Base-by-base conservation (phyloP, 805 yeast genomes). In the Saturnispora bothae region DNA sequence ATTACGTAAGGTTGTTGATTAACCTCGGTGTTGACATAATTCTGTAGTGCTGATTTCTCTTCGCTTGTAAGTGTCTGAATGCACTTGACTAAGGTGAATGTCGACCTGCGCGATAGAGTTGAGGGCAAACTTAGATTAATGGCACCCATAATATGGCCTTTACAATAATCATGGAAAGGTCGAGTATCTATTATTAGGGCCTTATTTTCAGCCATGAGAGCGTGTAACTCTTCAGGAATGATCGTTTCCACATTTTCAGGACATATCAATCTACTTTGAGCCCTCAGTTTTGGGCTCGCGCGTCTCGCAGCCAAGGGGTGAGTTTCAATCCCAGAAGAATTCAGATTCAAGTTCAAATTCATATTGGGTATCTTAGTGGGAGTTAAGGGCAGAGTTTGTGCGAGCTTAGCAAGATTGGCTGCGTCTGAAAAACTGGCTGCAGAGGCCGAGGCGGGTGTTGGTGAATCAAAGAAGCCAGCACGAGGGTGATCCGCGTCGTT, bases 51-150 rank as follows among this genome's bases (percentile, higher is more conserved):
- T 2, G 47, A 37, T 44, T 66, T 69, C 41, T 78, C 86, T 39
- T 61, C 60, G 4, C 58, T 48, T 0, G 83, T 73, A 35, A 81
- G 57, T 22, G 83, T 76, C 36, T 70, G 73, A 18, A 81, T 59
- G 47, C 84, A 76, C 50, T 76, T 68, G 33, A 61, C 62, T 40
- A 88, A 62, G 3, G 76, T 75, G 50, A 83, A 88, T 38, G 78
- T 79, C 23, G 76, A 64, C 46, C 97, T 69, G 53, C 78, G 82
- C 45, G 88, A 61, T 30, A 88, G 64, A 0, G 96, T 88, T n/a
- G 95, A 80, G 2, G 97, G 96, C 12, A 88, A 60, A 56, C 94
- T 83, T 27, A 89, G 69, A 53, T 84, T 84, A 32, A 83, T 63
- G 1, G 96, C 71, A 30, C 69, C 64, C 4, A 48, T 50, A 10